Evolutionary conservation across 306 rosid species (phyloP).

Genomic region (Pachyrhizus erosus): DNA sequence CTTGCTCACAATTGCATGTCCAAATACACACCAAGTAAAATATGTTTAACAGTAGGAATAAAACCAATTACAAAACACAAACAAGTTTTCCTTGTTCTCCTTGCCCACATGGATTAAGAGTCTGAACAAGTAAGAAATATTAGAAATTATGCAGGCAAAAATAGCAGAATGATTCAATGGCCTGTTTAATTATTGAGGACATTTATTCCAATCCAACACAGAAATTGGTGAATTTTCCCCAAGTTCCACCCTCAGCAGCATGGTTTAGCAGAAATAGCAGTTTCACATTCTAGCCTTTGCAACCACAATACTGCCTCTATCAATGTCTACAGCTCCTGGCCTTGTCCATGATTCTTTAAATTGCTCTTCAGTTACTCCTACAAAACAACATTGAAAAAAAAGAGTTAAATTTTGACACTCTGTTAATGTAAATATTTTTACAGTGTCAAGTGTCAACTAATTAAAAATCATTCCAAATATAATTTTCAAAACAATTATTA

Average conservation of each 20-base stretch:
- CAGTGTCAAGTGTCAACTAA: not conserved
- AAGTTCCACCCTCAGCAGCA: not conserved
- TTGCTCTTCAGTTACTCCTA: conserved; percentile 97
- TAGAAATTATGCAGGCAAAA: conserved; percentile 1
- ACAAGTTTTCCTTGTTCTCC: conserved; percentile 22
- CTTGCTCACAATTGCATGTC: not conserved
- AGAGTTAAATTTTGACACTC: not conserved
- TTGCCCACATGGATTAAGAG: not conserved
- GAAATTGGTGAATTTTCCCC: not conserved
- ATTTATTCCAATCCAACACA: conserved; percentile 43
- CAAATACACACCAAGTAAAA: conserved; percentile 17
- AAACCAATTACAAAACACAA: conserved; percentile 37
- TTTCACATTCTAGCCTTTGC: conserved; percentile 85
- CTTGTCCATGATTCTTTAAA: conserved; percentile 92
- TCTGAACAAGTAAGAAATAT: conserved; percentile 26
- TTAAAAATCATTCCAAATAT: not conserved
- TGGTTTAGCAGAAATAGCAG: not conserved
- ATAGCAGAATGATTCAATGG: conserved; percentile 31
- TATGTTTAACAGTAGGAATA: conserved; percentile 15
- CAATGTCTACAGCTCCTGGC: conserved; percentile 67
- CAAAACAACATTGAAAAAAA: not conserved
- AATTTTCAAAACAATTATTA: not conserved
- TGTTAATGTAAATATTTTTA: not conserved
- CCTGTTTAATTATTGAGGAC: not conserved
- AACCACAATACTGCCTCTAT: conserved; percentile 63